A percentile compares a stretch with the other conserved stretches of the same genome.
Evolutionary conservation across 2,329 filamentous ascomycete genomes (phyloP).

Genomic region (Neonectria faginata): DNA sequence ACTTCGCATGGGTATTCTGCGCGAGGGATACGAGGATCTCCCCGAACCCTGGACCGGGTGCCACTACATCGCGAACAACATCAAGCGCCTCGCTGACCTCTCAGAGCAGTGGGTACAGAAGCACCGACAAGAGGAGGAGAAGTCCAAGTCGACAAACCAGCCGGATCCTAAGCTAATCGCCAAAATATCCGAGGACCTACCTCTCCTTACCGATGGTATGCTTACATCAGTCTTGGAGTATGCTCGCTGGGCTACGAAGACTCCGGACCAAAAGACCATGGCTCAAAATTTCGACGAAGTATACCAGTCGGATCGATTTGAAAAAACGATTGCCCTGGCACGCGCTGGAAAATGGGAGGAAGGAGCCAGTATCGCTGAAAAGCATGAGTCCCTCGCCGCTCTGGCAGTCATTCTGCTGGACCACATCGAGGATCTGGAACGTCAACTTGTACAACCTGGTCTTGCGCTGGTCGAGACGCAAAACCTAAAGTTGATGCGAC

Average conservation of each 20-base stretch:
- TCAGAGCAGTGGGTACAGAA: constrained; percentile 66
- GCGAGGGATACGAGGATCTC: constrained; percentile 74
- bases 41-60: constrained; percentile 89
- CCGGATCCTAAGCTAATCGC: constrained; percentile 57
- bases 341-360: constrained; percentile 68
- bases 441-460: constrained; percentile 43
- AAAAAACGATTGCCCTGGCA: constrained; percentile 65
- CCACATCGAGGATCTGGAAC: constrained; percentile 59
- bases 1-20: constrained; percentile 73
- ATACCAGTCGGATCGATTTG: constrained; percentile 63
- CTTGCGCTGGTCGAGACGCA: constrained; percentile 47
- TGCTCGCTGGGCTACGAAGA: constrained; percentile 61
- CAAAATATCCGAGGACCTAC: constrained; percentile 61
- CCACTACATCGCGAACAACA: constrained; percentile 69
- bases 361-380: constrained; percentile 68
- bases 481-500: constrained; percentile 50
- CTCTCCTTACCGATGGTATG: constrained; percentile 65
- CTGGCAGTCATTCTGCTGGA: constrained; percentile 68
- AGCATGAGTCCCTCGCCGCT: constrained; percentile 65
- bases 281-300: constrained; percentile 60
- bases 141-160: constrained; percentile 48
- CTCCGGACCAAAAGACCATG: constrained; percentile 57
- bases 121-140: constrained; percentile 52
- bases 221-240: constrained; percentile 66
- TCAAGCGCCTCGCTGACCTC: constrained; percentile 70